These are phyloP conservation scores for Kluyveromyces nonfermentans DNA, from an alignment of 805 yeast species.

Conservation along the genomic window DNA sequence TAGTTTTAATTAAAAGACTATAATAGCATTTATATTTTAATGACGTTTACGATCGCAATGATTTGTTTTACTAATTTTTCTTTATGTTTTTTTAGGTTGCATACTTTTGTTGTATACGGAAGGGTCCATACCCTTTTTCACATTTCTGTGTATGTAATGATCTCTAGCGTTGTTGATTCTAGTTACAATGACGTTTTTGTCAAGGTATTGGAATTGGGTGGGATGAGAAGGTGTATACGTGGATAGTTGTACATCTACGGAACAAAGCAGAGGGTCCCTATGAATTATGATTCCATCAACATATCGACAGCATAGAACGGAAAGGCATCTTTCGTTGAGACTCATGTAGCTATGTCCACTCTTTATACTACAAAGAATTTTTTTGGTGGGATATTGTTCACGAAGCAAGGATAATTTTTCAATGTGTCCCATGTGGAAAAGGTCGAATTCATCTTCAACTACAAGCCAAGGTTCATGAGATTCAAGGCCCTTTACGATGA, in stretches of 20 bases:
- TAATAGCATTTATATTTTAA: background rate
- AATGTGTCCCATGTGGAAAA: slow-evolving; percentile 90
- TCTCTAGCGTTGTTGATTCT: slow-evolving; percentile 63
- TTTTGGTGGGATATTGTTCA: slow-evolving; percentile 65
- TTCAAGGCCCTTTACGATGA: slow-evolving; percentile 13
- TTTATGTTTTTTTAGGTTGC: background rate
- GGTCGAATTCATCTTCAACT: slow-evolving; percentile 83
- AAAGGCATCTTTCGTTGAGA: slow-evolving; percentile 70
- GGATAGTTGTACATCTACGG: slow-evolving; percentile 20
- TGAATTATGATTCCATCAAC: slow-evolving; percentile 59
- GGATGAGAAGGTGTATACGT: slow-evolving; percentile 14
- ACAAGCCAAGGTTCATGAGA: slow-evolving; percentile 30
- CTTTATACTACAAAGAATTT: slow-evolving; percentile 50
- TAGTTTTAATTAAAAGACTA: background rate
- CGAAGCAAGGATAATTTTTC: slow-evolving; percentile 51
- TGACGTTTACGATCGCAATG: background rate
- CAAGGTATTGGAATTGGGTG: slow-evolving; percentile 57
- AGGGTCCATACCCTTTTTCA: slow-evolving; percentile 60
- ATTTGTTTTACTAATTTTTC: background rate
- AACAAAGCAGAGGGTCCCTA: background rate
- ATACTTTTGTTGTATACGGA: background rate
- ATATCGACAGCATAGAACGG: slow-evolving; percentile 79
- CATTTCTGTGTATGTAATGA: slow-evolving; percentile 78
- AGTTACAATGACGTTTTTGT: slow-evolving; percentile 60
- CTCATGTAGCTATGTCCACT: slow-evolving; percentile 78